These are phyloP conservation scores for Colletotrichum spaethianum DNA, from an alignment of 2,329 filamentous ascomycete genomes.

Conservation along the genomic window DNA sequence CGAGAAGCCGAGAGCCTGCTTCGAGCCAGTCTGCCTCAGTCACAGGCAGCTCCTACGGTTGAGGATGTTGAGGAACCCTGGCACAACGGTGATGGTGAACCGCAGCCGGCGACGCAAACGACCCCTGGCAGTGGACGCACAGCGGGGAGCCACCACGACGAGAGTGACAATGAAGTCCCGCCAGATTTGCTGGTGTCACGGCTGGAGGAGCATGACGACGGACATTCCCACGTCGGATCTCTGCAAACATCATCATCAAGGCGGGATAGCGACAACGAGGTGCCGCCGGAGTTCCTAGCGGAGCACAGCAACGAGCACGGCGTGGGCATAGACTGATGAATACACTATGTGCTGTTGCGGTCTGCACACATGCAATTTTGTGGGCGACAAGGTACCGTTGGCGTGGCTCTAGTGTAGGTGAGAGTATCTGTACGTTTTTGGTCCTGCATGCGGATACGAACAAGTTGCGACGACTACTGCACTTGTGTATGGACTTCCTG, in stretches of 20 bases:
- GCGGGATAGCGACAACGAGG: slow-evolving; percentile 62
- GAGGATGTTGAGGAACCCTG: slow-evolving; percentile 41
- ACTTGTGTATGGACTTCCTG: background rate
- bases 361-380: background rate
- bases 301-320: slow-evolving; percentile 52
- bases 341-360: background rate
- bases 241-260: slow-evolving; percentile 34
- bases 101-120: background rate
- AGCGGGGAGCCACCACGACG: slow-evolving; percentile 42
- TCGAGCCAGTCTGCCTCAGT: slow-evolving; percentile 49
- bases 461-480: background rate
- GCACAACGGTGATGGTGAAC: slow-evolving; percentile 33
- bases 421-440: background rate
- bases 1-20: slow-evolving; percentile 72
- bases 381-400: background rate
- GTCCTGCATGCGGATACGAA: background rate
- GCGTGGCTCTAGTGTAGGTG: background rate
- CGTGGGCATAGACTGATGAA: slow-evolving; percentile 21
- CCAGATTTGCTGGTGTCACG: slow-evolving; percentile 56
- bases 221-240: slow-evolving; percentile 38
- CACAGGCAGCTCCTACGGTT: slow-evolving; percentile 40
- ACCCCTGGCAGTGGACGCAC: background rate
- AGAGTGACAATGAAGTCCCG: slow-evolving; percentile 60
- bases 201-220: slow-evolving; percentile 48
- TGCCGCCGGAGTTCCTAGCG: slow-evolving; percentile 67